Evolutionary conservation across 345 rosid species (phyloP).

Genomic region (Turnera subulata): DNA sequence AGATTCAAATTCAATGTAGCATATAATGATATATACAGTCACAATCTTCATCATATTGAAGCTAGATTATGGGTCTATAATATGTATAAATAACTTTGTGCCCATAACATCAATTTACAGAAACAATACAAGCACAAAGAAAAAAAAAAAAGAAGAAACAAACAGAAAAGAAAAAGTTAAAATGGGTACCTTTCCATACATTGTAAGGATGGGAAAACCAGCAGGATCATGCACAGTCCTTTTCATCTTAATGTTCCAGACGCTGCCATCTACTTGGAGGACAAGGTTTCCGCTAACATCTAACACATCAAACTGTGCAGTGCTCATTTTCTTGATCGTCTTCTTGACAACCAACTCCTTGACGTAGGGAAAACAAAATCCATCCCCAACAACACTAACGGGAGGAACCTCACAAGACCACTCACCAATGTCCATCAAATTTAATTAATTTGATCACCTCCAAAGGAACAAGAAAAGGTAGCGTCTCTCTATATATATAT

Average conservation of each 20-base stretch:
- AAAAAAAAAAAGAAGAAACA: not conserved
- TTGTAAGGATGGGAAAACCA: slow-evolving; percentile 46
- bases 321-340: slow-evolving; percentile 32
- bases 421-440: not conserved
- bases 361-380: slow-evolving; percentile 48
- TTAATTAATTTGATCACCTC: no score
- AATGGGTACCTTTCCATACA: slow-evolving; percentile 44
- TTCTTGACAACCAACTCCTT: slow-evolving; percentile 51
- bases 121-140: no score
- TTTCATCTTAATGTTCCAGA: slow-evolving; percentile 42
- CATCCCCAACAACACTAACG: slow-evolving; percentile 47
- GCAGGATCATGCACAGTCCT: slow-evolving; percentile 48
- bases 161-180: not conserved
- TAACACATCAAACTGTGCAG: slow-evolving; percentile 37
- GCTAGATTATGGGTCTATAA: no score
- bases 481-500: no score
- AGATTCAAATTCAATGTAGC: no score
- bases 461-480: no score
- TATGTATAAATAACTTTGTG: no score
- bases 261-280: slow-evolving; percentile 47
- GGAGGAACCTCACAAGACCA: slow-evolving; percentile 19
- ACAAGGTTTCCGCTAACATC: slow-evolving; percentile 47
- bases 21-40: no score
- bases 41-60: no score
- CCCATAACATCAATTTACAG: no score